phyloP scores from a whole-genome alignment of 306 rosid genomes.

The Ochetophila trinervis region DNA sequence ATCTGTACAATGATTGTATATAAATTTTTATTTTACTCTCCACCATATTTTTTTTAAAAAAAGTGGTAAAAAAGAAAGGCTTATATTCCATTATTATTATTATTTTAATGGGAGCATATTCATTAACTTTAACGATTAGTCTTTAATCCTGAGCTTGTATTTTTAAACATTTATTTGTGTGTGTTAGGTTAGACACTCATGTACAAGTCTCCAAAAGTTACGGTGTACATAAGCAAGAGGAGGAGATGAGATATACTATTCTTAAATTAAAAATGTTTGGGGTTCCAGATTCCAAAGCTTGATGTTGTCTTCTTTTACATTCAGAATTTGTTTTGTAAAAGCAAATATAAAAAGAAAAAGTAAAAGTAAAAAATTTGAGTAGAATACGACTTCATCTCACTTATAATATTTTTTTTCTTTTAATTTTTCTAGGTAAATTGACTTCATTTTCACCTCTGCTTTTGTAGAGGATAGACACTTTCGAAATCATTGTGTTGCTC shows the following conservation, averaged over 20 bases:
- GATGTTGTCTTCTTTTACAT: neutral
- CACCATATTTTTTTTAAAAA: too few relatives aligned
- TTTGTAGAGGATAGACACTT: constrained; percentile 15
- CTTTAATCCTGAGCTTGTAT: too few relatives aligned
- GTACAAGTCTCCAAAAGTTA: neutral
- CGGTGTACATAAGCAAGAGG: neutral
- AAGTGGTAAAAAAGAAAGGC: neutral
- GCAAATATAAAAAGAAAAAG: neutral
- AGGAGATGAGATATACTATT: neutral
- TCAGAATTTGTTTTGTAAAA: neutral
- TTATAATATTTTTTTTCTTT: neutral
- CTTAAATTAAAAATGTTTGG: neutral
- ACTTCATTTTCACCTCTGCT: constrained; percentile 17
- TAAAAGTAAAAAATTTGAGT: neutral
- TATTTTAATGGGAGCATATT: neutral
- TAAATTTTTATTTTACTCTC: too few relatives aligned
- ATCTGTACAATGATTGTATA: too few relatives aligned
- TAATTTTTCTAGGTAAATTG: constrained; percentile 8
- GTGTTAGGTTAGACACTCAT: neutral
- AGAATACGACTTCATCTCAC: constrained; percentile 5
- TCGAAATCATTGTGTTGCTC: constrained; percentile 12
- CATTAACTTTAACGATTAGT: too few relatives aligned
- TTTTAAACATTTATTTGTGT: neutral
- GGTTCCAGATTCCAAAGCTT: constrained; percentile 10
- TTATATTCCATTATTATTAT: neutral